Evolutionary conservation across 2,329 filamentous ascomycete species (phyloP).

Genomic region (Annulohypoxylon truncatum): DNA sequence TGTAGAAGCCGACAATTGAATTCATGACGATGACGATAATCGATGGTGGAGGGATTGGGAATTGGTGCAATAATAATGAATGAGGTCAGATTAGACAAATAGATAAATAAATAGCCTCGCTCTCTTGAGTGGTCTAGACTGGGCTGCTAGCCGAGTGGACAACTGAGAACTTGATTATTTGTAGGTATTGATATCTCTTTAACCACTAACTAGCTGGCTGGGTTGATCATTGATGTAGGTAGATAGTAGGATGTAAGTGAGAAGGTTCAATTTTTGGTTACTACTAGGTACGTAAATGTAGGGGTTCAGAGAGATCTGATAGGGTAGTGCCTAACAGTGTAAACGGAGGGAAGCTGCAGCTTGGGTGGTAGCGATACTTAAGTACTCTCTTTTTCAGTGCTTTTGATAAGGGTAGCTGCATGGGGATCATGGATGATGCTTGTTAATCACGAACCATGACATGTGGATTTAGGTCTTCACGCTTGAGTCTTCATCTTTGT

Average conservation of each 20-base stretch:
- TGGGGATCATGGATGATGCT: background rate
- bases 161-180: slow-evolving; percentile 26
- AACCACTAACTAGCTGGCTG: background rate
- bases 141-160: slow-evolving; percentile 27
- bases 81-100: slow-evolving; percentile 28
- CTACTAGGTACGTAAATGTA: background rate
- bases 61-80: slow-evolving; percentile 9
- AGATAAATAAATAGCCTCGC: slow-evolving; percentile 36
- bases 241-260: background rate
- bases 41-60: background rate
- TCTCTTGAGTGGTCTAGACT: slow-evolving; percentile 30
- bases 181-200: slow-evolving; percentile 26
- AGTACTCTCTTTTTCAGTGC: slow-evolving; percentile 7
- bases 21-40: slow-evolving; percentile 24
- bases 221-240: background rate
- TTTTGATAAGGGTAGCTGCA: slow-evolving; percentile 25
- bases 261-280: too few relatives aligned
- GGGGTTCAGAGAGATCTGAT: slow-evolving; percentile 21
- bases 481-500: background rate
- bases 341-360: slow-evolving; percentile 17
- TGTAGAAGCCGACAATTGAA: slow-evolving; percentile 10
- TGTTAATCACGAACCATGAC: background rate
- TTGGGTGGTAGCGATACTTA: slow-evolving; percentile 7
- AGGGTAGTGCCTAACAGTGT: background rate
- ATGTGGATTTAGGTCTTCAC: background rate